Evolutionary conservation across 306 rosid genomes (phyloP).

Genomic region (Purshia tridentata): DNA sequence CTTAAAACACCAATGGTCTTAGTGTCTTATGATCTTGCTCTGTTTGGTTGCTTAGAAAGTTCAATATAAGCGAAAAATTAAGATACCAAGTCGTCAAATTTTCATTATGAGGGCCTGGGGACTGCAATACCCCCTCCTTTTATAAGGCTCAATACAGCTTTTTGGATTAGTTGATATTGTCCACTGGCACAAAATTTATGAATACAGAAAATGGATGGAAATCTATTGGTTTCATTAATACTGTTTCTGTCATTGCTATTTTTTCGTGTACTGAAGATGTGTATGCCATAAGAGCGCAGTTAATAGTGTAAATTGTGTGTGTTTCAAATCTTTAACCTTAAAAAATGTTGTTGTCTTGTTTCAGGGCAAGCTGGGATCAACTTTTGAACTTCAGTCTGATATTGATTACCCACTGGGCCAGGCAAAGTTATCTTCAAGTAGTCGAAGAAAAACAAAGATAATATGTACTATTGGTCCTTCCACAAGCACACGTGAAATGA

Average conservation of each 20-base stretch:
- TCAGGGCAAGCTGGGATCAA: conserved; percentile 42
- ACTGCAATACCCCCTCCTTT: background rate
- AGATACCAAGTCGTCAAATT: background rate
- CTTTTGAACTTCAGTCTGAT: conserved; percentile 33
- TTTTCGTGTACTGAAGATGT: background rate
- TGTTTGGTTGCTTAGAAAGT: conserved; percentile 16
- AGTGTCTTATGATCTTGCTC: background rate
- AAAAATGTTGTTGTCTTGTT: conserved; percentile 28
- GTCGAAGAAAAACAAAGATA: conserved; percentile 72
- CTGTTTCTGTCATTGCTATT: background rate
- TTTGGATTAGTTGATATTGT: background rate
- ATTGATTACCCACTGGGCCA: conserved; percentile 21
- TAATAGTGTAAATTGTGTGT: background rate
- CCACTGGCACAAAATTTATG: background rate
- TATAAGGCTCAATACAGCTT: background rate
- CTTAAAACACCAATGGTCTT: background rate
- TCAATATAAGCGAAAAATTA: background rate
- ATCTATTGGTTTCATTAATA: background rate
- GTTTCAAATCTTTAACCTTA: conserved; percentile 5
- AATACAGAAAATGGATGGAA: background rate
- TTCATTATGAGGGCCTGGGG: background rate
- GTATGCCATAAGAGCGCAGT: background rate
- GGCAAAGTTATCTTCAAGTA: conserved; percentile 30
- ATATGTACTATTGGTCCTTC: conserved; percentile 94
- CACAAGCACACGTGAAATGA: conserved; percentile 87